Base-by-base conservation (phyloP, 164 flowering plant genomes). In the Echeveria elegans region DNA sequence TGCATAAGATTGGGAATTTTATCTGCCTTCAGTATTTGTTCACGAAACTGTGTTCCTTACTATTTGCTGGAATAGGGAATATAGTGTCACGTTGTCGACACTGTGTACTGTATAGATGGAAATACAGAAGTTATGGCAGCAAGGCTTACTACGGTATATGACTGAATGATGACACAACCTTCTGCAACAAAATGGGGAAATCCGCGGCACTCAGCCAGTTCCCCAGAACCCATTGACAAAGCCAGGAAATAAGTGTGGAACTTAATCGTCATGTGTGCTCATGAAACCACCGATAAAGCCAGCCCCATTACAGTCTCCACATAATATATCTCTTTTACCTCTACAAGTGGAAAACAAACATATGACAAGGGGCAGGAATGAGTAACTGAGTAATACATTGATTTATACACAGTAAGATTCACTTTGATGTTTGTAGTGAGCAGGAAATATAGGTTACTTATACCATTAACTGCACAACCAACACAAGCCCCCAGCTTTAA, bases 261-360 rank as follows among this genome's bases (percentile, higher is more conserved):
- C 38, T 36, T 10, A 36, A 6, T 36, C 38, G 9, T 90, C 93
- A 1, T 34, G 38, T 0, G 87, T 78, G 87, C 91, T 92, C 97
- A 92, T 84, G 77, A 88, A 88, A 47, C 96, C 96, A 60, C 97
- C 96, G n/a, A 82, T 0, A 63, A 89, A 89, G 38, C 97, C 97
- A 75, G 97, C 97, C 71, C 97, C 96, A 77, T 89, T 89, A 72
- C 94, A 89, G 68, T 76, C 76, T 26, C 96, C 96, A 60, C 96
- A 92, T 40, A 89, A 72, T 19, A 88, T 81, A 3, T 89, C 92
- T 80, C 72, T 82, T 66, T 83, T 92, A 28, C 96, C 98, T 69
- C 98, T 92, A 90, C 78, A 76, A 66, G 36, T 0, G 66, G 58
- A 61, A 61, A 73, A 15, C 14, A 2, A 40, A 15, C 8, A 40